These are phyloP conservation scores for Puya raimondii DNA, from an alignment of 176 grass and related monocot species.

Conservation along the genomic window DNA sequence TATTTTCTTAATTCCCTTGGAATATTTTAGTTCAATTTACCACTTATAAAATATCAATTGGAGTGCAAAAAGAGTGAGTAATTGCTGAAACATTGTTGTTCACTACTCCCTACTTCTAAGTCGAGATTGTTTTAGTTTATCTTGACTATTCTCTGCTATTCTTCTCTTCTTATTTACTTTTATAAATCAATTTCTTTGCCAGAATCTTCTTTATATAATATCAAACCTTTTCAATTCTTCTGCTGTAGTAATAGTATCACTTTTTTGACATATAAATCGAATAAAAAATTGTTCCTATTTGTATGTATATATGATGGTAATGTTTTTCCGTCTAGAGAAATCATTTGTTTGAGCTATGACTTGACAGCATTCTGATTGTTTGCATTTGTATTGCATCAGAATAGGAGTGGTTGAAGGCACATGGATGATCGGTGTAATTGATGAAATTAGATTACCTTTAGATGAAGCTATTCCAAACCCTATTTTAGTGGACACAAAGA, in stretches of 20 bases:
- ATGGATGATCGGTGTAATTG: constrained; percentile 85
- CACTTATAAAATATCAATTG: not conserved
- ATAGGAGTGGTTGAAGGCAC: constrained; percentile 53
- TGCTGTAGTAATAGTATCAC: no score
- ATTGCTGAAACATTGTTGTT: not conserved
- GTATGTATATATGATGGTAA: no score
- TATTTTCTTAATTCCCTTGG: not conserved
- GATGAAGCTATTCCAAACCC: constrained; percentile 41
- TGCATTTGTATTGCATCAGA: constrained; percentile 26
- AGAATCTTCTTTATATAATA: no score
- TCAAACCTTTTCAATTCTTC: no score
- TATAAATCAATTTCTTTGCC: not conserved
- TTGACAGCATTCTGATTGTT: not conserved
- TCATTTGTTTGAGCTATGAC: no score
- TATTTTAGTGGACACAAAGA: constrained; percentile 78
- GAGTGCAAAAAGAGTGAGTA: not conserved
- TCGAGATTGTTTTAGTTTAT: not conserved
- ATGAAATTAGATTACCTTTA: constrained; percentile 54
- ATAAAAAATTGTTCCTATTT: no score
- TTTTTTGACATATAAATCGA: no score
- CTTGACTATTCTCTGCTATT: not conserved
- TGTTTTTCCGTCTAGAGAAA: no score
- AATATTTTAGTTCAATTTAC: not conserved
- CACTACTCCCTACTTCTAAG: not conserved
- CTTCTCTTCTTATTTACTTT: not conserved